Conservation (phyloP, 495 filamentous ascomycete species). For the Aspergillus funiculosus region DNA sequence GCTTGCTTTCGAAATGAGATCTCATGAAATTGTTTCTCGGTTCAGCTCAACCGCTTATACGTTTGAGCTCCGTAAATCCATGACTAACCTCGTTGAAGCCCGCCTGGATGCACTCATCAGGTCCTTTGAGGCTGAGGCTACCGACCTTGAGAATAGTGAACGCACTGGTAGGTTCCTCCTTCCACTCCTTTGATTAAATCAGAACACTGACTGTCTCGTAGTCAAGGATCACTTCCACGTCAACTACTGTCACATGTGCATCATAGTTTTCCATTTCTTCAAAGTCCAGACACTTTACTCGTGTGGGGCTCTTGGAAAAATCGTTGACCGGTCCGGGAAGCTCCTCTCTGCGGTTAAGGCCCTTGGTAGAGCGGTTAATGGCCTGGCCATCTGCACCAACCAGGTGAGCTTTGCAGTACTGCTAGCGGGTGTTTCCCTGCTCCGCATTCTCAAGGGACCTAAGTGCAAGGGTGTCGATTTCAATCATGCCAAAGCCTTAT, state of each 20-base stretch:
- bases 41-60: conserved; percentile 32
- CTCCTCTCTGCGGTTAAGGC: conserved; percentile 31
- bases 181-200: background rate
- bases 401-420: conserved; percentile 31
- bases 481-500: conserved; percentile 25
- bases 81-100: conserved; percentile 35
- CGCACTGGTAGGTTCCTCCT: conserved; percentile 23
- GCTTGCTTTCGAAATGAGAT: conserved; percentile 31
- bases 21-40: conserved; percentile 32
- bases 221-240: conserved; percentile 33
- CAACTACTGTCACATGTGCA: conserved; percentile 28
- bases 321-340: conserved; percentile 30
- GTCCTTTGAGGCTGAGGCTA: conserved; percentile 31
- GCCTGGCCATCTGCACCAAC: conserved; percentile 26
- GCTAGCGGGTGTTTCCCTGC: conserved; percentile 30
- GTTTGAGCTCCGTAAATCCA: conserved; percentile 36
- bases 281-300: conserved; percentile 30
- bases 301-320: conserved; percentile 28
- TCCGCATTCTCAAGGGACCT: conserved; percentile 39
- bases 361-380: conserved; percentile 19
- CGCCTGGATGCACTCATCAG: conserved; percentile 33
- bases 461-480: conserved; percentile 28
- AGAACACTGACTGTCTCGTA: background rate
- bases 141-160: conserved; percentile 30
- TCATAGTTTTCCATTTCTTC: conserved; percentile 42